Percentiles rank a stretch among this genome's conserved stretches.
phyloP scores from a whole-genome alignment of 805 yeast species.

The Lipomyces spencermartinsiae region DNA sequence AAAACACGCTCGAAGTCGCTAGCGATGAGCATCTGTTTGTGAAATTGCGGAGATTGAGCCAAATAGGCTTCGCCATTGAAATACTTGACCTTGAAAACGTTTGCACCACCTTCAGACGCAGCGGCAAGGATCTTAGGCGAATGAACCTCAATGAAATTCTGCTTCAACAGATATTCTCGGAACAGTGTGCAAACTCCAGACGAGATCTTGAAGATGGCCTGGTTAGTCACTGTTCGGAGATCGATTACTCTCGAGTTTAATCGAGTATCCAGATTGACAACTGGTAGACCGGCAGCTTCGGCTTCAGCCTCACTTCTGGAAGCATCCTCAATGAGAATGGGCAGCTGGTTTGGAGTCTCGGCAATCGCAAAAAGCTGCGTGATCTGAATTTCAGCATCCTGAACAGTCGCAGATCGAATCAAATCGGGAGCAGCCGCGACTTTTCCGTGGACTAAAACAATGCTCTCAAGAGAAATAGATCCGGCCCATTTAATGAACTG shows the following conservation, averaged over 20 bases:
- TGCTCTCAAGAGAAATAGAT: slow-evolving; percentile 81
- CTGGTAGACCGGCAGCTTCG: slow-evolving; percentile 78
- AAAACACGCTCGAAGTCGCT: slow-evolving; percentile 96
- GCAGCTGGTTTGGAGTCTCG: slow-evolving; percentile 90
- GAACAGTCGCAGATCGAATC: slow-evolving; percentile 88
- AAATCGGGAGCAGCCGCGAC: slow-evolving; percentile 85
- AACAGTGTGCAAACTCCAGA: slow-evolving; percentile 87
- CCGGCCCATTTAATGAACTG: slow-evolving; percentile 98
- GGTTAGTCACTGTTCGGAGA: slow-evolving; percentile 94
- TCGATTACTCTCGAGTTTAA: slow-evolving; percentile 95
- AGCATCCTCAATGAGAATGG: slow-evolving; percentile 95
- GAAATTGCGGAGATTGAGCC: slow-evolving; percentile 98
- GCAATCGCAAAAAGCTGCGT: slow-evolving; percentile 75
- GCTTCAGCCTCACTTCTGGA: slow-evolving; percentile 94
- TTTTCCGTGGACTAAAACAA: slow-evolving; percentile 86
- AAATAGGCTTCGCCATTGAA: slow-evolving; percentile 91
- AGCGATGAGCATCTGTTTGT: slow-evolving; percentile 97
- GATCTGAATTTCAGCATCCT: slow-evolving; percentile 85
- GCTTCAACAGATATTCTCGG: slow-evolving; percentile 78
- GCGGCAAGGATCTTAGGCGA: slow-evolving; percentile 96
- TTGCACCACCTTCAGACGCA: slow-evolving; percentile 97
- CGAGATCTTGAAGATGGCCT: slow-evolving; percentile 93
- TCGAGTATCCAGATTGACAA: slow-evolving; percentile 95
- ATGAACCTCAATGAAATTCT: slow-evolving; percentile 87
- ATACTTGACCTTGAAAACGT: slow-evolving; percentile 91